Conservation (phyloP, 2,329 filamentous ascomycete genomes). For the Xylaria sp. region DNA sequence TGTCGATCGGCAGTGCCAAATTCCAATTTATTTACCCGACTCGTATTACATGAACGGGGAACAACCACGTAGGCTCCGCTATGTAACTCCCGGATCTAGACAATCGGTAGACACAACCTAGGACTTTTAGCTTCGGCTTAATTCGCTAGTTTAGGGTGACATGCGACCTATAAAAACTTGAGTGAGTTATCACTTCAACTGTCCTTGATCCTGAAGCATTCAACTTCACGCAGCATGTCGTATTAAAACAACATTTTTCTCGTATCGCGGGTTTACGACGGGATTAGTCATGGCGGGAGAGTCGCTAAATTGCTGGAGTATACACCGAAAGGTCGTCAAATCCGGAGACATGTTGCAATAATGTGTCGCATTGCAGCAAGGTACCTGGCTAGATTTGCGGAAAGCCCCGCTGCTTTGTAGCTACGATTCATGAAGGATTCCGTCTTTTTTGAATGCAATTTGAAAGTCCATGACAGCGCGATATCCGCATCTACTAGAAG, state of each 20-base stretch:
- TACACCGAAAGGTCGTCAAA: background rate
- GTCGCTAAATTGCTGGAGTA: background rate
- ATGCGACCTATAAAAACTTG: background rate
- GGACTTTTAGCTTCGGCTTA: background rate
- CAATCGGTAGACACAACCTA: background rate
- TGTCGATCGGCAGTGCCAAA: slow-evolving; percentile 1
- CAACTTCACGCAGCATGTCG: background rate
- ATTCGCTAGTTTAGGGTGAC: background rate
- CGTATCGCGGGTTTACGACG: slow-evolving; percentile 8
- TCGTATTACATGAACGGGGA: background rate
- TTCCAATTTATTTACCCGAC: slow-evolving; percentile 9
- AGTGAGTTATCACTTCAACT: background rate
- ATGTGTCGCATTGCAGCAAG: background rate
- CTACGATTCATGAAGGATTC: background rate
- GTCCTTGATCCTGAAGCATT: background rate
- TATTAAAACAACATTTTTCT: background rate
- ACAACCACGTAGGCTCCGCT: background rate
- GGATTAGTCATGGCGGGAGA: background rate
- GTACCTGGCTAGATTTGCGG: background rate
- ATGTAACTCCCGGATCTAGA: background rate
- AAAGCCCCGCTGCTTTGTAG: background rate
- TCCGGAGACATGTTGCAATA: background rate
- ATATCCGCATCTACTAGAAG: no score
- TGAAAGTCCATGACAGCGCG: no score
- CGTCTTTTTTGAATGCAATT: background rate